phyloP scores from a whole-genome alignment of 768 basidiomycete genomes.

The Mycena floridula region DNA sequence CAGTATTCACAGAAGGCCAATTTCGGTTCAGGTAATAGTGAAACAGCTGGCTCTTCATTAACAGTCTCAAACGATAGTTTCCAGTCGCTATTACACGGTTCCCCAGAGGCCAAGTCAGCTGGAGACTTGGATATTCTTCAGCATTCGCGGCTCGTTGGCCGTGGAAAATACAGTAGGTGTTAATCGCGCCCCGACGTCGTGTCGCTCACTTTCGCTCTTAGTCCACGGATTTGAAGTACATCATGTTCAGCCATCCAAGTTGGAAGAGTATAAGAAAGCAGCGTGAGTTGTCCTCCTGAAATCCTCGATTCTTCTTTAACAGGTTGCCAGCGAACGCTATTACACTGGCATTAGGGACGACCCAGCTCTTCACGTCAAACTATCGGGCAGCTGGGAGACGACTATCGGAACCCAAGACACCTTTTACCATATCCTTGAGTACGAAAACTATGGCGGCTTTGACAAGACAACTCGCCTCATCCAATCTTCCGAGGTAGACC shows the following conservation, averaged over 20 bases:
- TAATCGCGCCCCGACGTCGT: too few species aligned
- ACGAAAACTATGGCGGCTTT: slow-evolving; percentile 88
- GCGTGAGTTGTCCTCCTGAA: slow-evolving; percentile 65
- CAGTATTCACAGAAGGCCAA: slow-evolving; percentile 41
- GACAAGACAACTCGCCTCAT: slow-evolving; percentile 70
- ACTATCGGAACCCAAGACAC: slow-evolving; percentile 86
- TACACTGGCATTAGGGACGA: slow-evolving; percentile 78
- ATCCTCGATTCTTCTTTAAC: background rate
- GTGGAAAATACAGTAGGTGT: slow-evolving; percentile 96
- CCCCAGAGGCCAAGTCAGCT: slow-evolving; percentile 78
- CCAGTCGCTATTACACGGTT: slow-evolving; percentile 90
- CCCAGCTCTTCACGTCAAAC: slow-evolving; percentile 68
- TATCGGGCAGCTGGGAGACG: slow-evolving; percentile 93
- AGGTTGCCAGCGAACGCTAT: slow-evolving; percentile 61
- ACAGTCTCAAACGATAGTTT: slow-evolving; percentile 5
- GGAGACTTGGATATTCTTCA: slow-evolving; percentile 73
- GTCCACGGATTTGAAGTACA: too few species aligned
- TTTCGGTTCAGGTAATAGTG: slow-evolving; percentile 57
- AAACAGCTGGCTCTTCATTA: slow-evolving; percentile 6
- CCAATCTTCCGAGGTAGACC: slow-evolving; percentile 55
- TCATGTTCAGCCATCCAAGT: slow-evolving; percentile 73
- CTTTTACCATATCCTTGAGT: slow-evolving; percentile 80
- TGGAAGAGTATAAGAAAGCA: slow-evolving; percentile 81
- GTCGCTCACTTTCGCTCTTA: too few species aligned
- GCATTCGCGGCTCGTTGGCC: slow-evolving; percentile 83